phyloP scores from a whole-genome alignment of 1,284 basidiomycete genomes.

The Dichomitus squalens region DNA sequence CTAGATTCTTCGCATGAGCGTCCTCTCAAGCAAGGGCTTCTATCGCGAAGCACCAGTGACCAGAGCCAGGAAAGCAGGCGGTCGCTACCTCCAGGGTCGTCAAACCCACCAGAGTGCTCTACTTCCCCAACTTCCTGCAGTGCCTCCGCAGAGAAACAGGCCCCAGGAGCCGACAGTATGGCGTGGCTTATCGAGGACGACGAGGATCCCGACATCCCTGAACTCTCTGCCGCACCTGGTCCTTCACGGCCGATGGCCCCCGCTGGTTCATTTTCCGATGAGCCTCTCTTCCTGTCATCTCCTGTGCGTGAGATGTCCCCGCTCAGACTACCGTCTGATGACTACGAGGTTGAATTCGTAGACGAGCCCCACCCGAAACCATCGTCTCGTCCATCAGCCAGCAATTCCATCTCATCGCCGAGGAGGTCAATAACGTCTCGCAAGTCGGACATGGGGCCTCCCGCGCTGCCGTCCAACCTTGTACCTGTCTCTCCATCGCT shows the following conservation, averaged over 20 bases:
- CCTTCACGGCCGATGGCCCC: background rate
- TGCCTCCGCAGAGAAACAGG: conserved; percentile 7
- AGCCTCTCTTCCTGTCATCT: conserved; percentile 20
- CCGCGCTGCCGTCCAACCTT: conserved; percentile 39
- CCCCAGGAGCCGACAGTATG: conserved; percentile 39
- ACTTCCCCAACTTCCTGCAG: conserved; percentile 17
- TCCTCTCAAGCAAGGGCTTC: conserved; percentile 4
- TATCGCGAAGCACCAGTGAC: conserved; percentile 10
- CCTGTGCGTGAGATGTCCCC: conserved; percentile 1
- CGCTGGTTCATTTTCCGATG: background rate
- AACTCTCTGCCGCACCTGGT: conserved; percentile 45
- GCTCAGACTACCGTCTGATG: conserved; percentile 3
- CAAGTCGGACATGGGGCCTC: conserved; percentile 41
- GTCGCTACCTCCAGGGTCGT: conserved; percentile 7
- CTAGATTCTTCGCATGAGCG: conserved; percentile 12
- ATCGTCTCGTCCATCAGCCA: background rate
- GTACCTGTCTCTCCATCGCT: conserved; percentile 18
- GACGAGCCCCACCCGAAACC: background rate
- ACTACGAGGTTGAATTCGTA: conserved; percentile 17
- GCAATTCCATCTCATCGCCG: background rate
- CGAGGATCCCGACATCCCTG: conserved; percentile 46
- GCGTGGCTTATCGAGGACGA: conserved; percentile 66
- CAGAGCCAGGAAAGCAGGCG: conserved; percentile 2
- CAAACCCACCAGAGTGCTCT: conserved; percentile 14
- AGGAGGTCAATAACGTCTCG: conserved; percentile 10